Percentiles rank a stretch among this genome's conserved stretches.
Conservation (phyloP, 257 asterid species). For the Dorcoceras hygrometricum region DNA sequence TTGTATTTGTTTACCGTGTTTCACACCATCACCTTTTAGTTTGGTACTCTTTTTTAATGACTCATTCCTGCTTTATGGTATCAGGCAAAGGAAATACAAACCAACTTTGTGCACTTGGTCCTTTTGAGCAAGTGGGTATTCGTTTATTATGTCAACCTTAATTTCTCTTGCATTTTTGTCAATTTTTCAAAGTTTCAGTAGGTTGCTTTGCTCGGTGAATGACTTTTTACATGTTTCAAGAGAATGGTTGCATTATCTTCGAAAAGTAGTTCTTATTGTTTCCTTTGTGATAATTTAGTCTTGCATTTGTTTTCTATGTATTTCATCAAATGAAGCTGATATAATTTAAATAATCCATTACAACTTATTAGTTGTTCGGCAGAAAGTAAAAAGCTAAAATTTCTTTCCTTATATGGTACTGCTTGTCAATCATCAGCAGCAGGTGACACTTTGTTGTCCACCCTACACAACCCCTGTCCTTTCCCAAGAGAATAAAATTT, state of each 20-base stretch:
- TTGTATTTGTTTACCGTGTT: background rate
- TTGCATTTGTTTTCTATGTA: background rate
- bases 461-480: constrained; percentile 1
- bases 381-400: constrained; percentile 8
- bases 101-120: constrained; percentile 72
- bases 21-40: background rate
- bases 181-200: constrained; percentile 16
- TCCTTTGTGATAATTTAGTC: background rate
- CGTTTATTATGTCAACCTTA: constrained; percentile 18
- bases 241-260: background rate
- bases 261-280: background rate
- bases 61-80: constrained; percentile 22
- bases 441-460: background rate
- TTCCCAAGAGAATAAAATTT: constrained; percentile 1
- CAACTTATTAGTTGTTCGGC: constrained; percentile 7
- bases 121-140: constrained; percentile 79
- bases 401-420: background rate
- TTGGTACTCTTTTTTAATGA: constrained; percentile 4
- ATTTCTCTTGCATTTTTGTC: constrained; percentile 20
- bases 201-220: background rate
- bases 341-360: too few species aligned
- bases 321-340: too few species aligned
- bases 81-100: constrained; percentile 86
- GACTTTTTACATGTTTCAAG: background rate
- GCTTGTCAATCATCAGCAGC: constrained; percentile 12